These are phyloP conservation scores for Pseudotulostoma volvatum DNA, from an alignment of 495 filamentous ascomycete species.

Conservation along the genomic window DNA sequence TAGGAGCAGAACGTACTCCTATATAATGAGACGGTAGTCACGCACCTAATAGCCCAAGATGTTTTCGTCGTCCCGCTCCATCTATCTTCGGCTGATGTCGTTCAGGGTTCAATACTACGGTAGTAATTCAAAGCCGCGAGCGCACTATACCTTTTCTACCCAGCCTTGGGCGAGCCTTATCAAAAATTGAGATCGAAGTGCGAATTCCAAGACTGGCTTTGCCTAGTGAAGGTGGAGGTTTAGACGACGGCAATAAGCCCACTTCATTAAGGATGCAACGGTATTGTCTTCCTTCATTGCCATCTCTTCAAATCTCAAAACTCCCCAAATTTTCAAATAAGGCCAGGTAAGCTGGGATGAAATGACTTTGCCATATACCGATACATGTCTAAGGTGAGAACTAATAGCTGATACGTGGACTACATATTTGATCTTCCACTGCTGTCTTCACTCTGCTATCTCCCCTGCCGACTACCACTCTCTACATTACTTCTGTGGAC, in stretches of 20 bases:
- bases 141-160: constrained; percentile 60
- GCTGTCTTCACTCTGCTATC: constrained; percentile 73
- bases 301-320: constrained; percentile 6
- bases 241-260: constrained; percentile 26
- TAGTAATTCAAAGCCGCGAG: constrained; percentile 52
- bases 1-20: too few species aligned
- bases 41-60: constrained; percentile 49
- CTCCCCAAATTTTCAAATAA: too few species aligned
- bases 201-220: constrained; percentile 46
- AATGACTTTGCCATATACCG: too few species aligned
- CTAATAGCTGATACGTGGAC: constrained; percentile 15
- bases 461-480: constrained; percentile 49
- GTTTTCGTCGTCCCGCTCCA: constrained; percentile 32
- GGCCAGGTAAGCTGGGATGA: too few species aligned
- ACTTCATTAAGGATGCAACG: constrained; percentile 73
- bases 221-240: constrained; percentile 29
- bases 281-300: constrained; percentile 30
- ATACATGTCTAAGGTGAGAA: too few species aligned
- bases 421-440: constrained; percentile 72
- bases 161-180: constrained; percentile 52
- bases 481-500: constrained; percentile 63
- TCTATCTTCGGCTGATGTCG: background rate
- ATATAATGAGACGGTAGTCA: constrained; percentile 56
- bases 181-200: constrained; percentile 46
- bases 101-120: constrained; percentile 55